Conservation (phyloP, 257 asterid genomes). For the Solanum neorickii region DNA sequence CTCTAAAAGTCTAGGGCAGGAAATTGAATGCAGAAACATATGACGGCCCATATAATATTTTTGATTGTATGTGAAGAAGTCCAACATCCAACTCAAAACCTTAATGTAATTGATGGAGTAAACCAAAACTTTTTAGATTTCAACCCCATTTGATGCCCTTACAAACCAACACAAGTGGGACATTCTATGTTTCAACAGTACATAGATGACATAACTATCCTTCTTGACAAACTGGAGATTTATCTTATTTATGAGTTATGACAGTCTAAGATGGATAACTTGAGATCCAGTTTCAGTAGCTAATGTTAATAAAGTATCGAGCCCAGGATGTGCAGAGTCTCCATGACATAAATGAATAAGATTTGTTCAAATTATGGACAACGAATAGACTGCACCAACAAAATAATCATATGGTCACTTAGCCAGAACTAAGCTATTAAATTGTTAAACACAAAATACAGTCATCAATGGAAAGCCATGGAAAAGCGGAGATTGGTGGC, state of each 20-base stretch:
- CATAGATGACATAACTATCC: not conserved
- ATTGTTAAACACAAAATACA: not conserved
- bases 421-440: not conserved
- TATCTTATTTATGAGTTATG: not conserved
- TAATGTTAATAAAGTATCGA: not conserved
- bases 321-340: not conserved
- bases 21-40: not conserved
- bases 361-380: not conserved
- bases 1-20: not conserved
- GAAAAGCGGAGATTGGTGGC: conserved; percentile 1
- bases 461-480: not conserved
- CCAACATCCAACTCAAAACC: not conserved
- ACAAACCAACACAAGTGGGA: not conserved
- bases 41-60: not conserved
- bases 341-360: not conserved
- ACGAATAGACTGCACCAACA: not conserved
- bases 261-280: not conserved
- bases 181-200: not conserved
- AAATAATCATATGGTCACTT: not conserved
- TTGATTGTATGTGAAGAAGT: not conserved
- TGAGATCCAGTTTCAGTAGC: not conserved
- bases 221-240: not conserved
- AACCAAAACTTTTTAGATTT: not conserved
- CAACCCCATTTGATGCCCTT: not conserved
- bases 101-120: not conserved